Conservation (phyloP, 768 basidiomycete genomes). For the Leccinum incarnatum region DNA sequence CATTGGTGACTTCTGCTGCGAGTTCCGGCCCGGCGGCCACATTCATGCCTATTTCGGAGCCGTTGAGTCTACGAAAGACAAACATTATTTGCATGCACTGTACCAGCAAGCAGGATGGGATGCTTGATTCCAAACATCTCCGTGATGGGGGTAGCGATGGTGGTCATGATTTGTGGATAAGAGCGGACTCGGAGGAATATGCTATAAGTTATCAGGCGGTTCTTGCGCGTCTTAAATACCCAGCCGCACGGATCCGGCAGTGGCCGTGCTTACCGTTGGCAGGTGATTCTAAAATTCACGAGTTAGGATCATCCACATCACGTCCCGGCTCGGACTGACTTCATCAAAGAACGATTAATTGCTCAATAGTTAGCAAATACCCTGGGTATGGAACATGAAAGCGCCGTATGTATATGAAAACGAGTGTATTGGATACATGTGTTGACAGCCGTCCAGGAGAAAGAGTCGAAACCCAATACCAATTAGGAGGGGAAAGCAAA, state of each 20-base stretch:
- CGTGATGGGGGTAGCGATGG: constrained; percentile 84
- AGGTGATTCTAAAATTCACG: constrained; percentile 1
- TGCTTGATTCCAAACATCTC: constrained; percentile 87
- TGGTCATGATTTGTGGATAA: constrained; percentile 30
- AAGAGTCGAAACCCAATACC: constrained; percentile 6
- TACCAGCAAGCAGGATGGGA: constrained; percentile 82
- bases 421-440: constrained; percentile 34
- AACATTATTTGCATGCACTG: constrained; percentile 9
- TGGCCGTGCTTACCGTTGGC: neutral
- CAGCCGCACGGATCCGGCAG: neutral
- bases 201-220: neutral
- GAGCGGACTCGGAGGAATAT: neutral
- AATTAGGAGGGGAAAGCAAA: neutral
- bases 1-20: constrained; percentile 92
- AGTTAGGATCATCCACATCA: neutral
- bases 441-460: constrained; percentile 27
- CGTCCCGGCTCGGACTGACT: neutral
- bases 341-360: neutral
- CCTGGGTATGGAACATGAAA: constrained; percentile 28
- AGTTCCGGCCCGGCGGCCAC: constrained; percentile 76
- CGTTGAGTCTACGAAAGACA: constrained; percentile 37
- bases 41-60: constrained; percentile 50
- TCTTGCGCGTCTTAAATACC: neutral
- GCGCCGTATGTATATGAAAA: constrained; percentile 19
- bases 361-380: constrained; percentile 20